Percentiles rank a stretch among this genome's conserved stretches.
These are phyloP conservation scores for Primulina huaijiensis DNA, from an alignment of 257 asterid species.

Conservation along the genomic window DNA sequence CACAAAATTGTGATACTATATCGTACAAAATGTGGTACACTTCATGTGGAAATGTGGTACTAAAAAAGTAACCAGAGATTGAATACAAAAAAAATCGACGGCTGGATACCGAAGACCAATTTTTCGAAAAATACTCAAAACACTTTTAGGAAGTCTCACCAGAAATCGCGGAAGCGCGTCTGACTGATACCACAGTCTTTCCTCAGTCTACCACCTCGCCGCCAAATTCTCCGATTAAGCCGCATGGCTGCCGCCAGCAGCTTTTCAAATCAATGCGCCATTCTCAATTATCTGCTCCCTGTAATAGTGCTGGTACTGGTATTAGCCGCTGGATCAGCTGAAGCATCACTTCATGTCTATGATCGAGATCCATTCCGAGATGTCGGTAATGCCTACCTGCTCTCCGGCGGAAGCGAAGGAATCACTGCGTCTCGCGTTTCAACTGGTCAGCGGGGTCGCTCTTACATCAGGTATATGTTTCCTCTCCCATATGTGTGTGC, in stretches of 20 bases:
- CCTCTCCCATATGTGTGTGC: conserved; percentile 4
- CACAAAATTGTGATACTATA: too few relatives aligned
- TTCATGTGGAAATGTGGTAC: too few relatives aligned
- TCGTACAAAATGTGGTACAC: too few relatives aligned
- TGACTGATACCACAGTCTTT: background rate
- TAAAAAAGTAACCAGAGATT: too few relatives aligned
- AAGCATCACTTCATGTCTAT: conserved; percentile 84
- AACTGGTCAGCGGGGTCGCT: conserved; percentile 45
- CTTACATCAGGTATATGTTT: conserved; percentile 67
- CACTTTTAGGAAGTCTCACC: background rate
- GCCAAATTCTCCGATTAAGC: conserved; percentile 23
- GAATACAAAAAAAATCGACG: too few relatives aligned
- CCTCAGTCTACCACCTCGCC: conserved; percentile 8
- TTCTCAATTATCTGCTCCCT: conserved; percentile 29
- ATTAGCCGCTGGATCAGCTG: conserved; percentile 49
- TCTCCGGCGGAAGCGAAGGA: conserved; percentile 98
- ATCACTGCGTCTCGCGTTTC: conserved; percentile 38
- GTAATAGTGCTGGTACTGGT: conserved; percentile 25
- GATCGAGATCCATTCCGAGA: conserved; percentile 81
- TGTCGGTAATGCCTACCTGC: conserved; percentile 92
- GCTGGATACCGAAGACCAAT: too few relatives aligned
- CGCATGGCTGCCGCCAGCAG: conserved; percentile 57
- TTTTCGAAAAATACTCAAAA: background rate
- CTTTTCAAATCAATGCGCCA: conserved; percentile 36
- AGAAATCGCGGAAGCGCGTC: background rate